A percentile compares a stretch with the other conserved stretches of the same genome.
phyloP scores from a whole-genome alignment of 345 rosid genomes.

The Brassica rapa region DNA sequence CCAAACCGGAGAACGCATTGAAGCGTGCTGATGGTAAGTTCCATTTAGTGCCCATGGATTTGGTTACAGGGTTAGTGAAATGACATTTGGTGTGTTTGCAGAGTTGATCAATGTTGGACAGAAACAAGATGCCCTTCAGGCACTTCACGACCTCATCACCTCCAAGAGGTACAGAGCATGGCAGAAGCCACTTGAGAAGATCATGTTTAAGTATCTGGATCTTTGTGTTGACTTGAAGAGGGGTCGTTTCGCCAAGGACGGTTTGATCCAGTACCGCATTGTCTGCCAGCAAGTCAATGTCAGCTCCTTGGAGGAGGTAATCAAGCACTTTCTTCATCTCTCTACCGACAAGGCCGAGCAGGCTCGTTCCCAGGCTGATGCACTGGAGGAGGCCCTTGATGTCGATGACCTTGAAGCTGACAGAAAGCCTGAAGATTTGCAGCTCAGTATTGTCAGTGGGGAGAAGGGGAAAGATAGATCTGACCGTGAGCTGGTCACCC shows the following conservation, averaged over 20 bases:
- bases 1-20: conserved; percentile 84
- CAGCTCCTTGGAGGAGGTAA: conserved; percentile 93
- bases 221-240: conserved; percentile 91
- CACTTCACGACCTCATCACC: conserved; percentile 80
- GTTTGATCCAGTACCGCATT: conserved; percentile 86
- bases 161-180: conserved; percentile 89
- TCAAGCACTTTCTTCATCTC: conserved; percentile 88
- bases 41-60: not conserved
- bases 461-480: conserved; percentile 98
- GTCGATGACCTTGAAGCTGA: conserved; percentile 99
- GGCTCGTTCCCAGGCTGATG: conserved; percentile 87
- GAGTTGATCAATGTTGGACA: conserved; percentile 96
- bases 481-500: conserved; percentile 91
- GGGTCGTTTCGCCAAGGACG: conserved; percentile 95
- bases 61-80: not conserved
- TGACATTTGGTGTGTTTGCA: conserved; percentile 34
- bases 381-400: conserved; percentile 95
- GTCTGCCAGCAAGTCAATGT: conserved; percentile 96
- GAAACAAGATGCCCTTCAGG: conserved; percentile 93
- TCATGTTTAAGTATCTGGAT: conserved; percentile 92
- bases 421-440: conserved; percentile 91
- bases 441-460: conserved; percentile 96
- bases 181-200: conserved; percentile 87
- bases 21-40: conserved; percentile 86
- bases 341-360: conserved; percentile 96